Evolutionary conservation across 306 rosid genomes (phyloP).

Genomic region (Rubus parviflorus): DNA sequence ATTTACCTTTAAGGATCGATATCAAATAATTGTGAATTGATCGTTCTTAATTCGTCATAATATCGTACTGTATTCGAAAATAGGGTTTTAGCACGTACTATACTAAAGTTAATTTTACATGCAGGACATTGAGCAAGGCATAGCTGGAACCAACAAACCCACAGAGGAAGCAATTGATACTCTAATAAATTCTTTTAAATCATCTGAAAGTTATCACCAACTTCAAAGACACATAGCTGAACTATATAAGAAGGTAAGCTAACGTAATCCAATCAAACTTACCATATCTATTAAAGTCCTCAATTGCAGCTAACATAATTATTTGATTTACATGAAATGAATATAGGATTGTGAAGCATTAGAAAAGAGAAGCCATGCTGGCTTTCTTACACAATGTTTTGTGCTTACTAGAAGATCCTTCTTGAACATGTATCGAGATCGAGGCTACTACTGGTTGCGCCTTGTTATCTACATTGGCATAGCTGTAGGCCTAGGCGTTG

Average conservation of each 20-base stretch:
- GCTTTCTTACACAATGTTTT: constrained; percentile 43
- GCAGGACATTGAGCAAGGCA: constrained; percentile 51
- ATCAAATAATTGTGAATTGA: neutral
- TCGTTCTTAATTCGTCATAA: neutral
- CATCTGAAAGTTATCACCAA: constrained; percentile 35
- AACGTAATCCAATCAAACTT: neutral
- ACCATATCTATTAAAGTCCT: neutral
- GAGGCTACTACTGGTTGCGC: constrained; percentile 71
- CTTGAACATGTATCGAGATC: constrained; percentile 61
- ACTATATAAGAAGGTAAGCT: constrained; percentile 37
- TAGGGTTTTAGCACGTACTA: neutral
- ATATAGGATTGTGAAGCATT: constrained; percentile 27
- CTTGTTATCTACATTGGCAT: constrained; percentile 43
- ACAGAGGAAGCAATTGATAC: constrained; percentile 46
- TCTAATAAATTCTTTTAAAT: constrained; percentile 38
- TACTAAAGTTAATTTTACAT: neutral
- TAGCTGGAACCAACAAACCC: constrained; percentile 16
- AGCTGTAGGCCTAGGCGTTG: constrained; percentile 41
- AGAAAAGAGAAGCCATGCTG: constrained; percentile 47
- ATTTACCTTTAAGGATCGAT: too few relatives aligned
- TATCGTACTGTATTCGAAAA: too few relatives aligned
- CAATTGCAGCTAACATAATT: neutral
- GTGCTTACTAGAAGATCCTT: constrained; percentile 60
- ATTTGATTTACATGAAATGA: neutral
- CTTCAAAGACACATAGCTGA: constrained; percentile 38